Percentiles rank a stretch among this genome's conserved stretches.
Conservation (phyloP, 225 moss, liverwort and hornwort genomes). For the Rhytidiadelphus loreus region DNA sequence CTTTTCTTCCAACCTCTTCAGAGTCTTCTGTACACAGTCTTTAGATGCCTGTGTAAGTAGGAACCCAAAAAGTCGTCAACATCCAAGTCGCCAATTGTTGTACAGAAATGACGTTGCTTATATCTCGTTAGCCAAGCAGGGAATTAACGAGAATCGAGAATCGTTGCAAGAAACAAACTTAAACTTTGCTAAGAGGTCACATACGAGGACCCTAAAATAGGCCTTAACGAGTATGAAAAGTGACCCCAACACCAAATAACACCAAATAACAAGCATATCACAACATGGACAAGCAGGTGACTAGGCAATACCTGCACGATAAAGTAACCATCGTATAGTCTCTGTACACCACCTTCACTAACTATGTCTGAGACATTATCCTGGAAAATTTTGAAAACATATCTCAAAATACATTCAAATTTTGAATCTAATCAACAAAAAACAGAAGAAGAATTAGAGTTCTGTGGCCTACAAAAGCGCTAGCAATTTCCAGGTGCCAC, state of each 20-base stretch:
- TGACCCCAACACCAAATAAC: neutral
- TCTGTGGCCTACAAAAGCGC: neutral
- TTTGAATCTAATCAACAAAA: neutral
- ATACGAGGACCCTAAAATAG: neutral
- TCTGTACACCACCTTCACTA: constrained; percentile 96
- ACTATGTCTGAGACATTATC: constrained; percentile 99
- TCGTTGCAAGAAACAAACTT: neutral
- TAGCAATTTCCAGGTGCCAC: neutral
- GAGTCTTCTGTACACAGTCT: constrained; percentile 94
- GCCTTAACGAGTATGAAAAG: neutral
- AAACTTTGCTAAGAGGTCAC: neutral
- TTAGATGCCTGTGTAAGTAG: constrained; percentile 70
- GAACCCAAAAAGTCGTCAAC: neutral
- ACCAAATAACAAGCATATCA: neutral
- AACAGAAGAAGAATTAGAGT: neutral
- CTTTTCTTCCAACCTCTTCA: constrained; percentile 96
- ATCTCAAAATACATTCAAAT: neutral
- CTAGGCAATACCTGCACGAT: constrained; percentile 71
- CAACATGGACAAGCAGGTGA: neutral
- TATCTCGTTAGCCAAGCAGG: neutral
- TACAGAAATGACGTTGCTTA: neutral
- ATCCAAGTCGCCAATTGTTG: neutral
- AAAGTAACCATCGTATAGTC: constrained; percentile 87
- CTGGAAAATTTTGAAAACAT: constrained; percentile 16
- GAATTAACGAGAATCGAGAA: neutral